These are phyloP conservation scores for Talaromyces piceae DNA, from an alignment of 2,329 filamentous ascomycete genomes.

Conservation along the genomic window DNA sequence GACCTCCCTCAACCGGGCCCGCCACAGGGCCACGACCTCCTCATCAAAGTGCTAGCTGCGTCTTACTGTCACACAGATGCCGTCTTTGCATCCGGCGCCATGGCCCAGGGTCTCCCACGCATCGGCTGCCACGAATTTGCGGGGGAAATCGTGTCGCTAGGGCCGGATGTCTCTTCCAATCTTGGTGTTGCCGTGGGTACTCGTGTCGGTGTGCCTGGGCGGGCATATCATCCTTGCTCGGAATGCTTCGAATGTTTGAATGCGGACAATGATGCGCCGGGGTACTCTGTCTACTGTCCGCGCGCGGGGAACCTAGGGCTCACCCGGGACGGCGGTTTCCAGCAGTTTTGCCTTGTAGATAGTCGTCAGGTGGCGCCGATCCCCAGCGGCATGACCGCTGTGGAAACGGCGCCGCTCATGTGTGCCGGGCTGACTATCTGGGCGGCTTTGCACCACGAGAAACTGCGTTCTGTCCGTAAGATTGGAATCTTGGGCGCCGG, in stretches of 20 bases:
- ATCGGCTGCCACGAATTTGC: constrained; percentile 42
- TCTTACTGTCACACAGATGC: constrained; percentile 43
- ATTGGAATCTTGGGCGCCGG: constrained; percentile 61
- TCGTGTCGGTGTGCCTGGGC: background rate
- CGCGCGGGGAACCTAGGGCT: constrained; percentile 2
- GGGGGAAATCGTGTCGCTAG: constrained; percentile 32
- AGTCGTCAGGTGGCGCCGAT: constrained; percentile 19
- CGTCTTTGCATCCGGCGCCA: constrained; percentile 29
- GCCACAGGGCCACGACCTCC: constrained; percentile 36
- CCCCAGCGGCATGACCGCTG: constrained; percentile 22
- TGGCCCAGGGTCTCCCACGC: constrained; percentile 34
- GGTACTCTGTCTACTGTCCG: constrained; percentile 11
- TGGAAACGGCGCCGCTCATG: constrained; percentile 27
- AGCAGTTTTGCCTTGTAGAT: constrained; percentile 17
- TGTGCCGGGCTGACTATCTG: constrained; percentile 34
- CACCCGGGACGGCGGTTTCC: constrained; percentile 14
- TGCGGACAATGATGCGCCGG: background rate
- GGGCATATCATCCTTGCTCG: constrained; percentile 5
- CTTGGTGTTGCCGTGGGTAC: background rate
- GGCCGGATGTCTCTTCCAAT: background rate
- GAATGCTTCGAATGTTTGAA: constrained; percentile 13
- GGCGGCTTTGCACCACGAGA: constrained; percentile 50
- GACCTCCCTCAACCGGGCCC: constrained; percentile 28
- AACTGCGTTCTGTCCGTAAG: constrained; percentile 57
- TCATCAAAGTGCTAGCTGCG: constrained; percentile 41